Evolutionary conservation across 441 rosid species (phyloP).

Genomic region (Raphanus hybrid): DNA sequence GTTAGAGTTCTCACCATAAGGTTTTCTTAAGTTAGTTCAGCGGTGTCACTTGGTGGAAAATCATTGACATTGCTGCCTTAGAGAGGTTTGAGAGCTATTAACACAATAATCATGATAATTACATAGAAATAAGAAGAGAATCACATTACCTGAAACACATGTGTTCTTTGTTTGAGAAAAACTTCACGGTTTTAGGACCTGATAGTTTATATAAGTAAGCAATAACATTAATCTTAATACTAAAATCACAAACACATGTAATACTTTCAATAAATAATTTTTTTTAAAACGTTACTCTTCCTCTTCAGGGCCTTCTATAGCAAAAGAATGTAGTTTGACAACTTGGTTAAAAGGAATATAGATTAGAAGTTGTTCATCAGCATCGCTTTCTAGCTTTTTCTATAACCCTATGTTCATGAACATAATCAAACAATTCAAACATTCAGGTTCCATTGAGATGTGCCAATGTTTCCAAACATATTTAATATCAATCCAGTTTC

Average conservation of each 20-base stretch:
- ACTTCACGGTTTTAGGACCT: conserved; percentile 90
- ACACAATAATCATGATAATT: not conserved
- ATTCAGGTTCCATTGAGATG: no score
- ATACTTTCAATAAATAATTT: no score
- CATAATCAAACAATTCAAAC: not conserved
- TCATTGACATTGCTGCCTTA: conserved; percentile 77
- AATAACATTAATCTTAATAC: no score
- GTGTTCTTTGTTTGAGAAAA: conserved; percentile 87
- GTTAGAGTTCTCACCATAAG: conserved; percentile 36
- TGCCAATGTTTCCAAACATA: no score
- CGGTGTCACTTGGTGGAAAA: conserved; percentile 83
- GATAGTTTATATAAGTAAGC: not conserved
- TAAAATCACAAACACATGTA: no score
- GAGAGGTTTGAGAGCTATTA: not conserved
- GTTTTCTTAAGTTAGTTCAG: conserved; percentile 67
- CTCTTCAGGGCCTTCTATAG: conserved; percentile 79
- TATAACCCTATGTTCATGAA: conserved; percentile 64
- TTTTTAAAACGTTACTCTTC: conserved; percentile 45
- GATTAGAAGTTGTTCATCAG: conserved; percentile 90
- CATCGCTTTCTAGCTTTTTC: conserved; percentile 90
- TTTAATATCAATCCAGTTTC: no score
- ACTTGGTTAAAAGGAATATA: conserved; percentile 91
- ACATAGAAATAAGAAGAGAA: not conserved
- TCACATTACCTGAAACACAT: conserved; percentile 86
- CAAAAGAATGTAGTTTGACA: conserved; percentile 75